Evolutionary conservation across 1,284 basidiomycete genomes (phyloP), one percentile per base, ranked within the genome.

Genomic region (Ustilago curta): DNA sequence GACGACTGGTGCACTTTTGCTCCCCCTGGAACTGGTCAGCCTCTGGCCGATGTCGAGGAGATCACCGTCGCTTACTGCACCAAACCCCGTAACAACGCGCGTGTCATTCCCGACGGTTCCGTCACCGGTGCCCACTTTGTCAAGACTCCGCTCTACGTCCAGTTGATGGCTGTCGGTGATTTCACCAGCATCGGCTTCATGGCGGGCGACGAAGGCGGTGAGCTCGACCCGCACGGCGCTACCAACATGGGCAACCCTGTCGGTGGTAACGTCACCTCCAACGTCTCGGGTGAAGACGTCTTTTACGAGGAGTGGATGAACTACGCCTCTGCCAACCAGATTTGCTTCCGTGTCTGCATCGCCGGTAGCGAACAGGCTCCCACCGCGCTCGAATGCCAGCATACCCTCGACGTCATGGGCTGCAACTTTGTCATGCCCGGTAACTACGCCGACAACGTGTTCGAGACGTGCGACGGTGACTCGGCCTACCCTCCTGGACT

Each of bases 1-100:
- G 81, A 83, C 40, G 83, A 84, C 71, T 84, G 82, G 82, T 84
- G 83, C 72, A 84, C 81, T n/a, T 84, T 83, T 45, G 81, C 76
- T 21, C 80, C 83, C 3, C 86, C 83, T 86, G 83, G 85, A 29
- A 68, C 83, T 11, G 87, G 84, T n/a, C 58, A 82, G 32, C 86
- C 87, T n/a, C 89, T 93, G 59, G 91, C 88, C 25, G 87, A 91
- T 73, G 88, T 88, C 4, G 92, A 93, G 84, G 89, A 87, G 40
- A 87, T 90, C 81, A 90, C 89, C 71, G 90, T 93, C 19, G 89
- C 91, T 0, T 93, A 89, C 89, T 93, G 91, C 86, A 91, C 91
- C 39, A 90, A 83, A 76, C 58, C 83, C 1, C 78, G 83, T 37
- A 84, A 84, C 80, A 80, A 83, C 39, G 83, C 83, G 1, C 83